A percentile compares a stretch with the other conserved stretches of the same genome.
Conservation (phyloP, 148 eudicot species). For the Chenopodium quinoa region DNA sequence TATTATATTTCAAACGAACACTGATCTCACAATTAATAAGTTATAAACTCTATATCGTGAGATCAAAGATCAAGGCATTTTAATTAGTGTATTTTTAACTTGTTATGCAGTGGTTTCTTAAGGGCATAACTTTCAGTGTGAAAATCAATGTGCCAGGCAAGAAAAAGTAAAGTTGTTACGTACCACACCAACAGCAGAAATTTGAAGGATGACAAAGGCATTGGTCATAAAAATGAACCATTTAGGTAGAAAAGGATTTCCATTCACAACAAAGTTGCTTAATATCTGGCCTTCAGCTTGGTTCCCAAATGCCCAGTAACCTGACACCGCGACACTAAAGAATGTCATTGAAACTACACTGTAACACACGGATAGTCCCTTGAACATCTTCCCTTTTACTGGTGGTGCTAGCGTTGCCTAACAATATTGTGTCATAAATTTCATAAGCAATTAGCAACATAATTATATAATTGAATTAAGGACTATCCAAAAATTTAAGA, state of each 20-base stretch:
- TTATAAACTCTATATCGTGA: no score
- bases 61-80: no score
- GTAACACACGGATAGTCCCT: slow-evolving; percentile 71
- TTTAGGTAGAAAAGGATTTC: slow-evolving; percentile 50
- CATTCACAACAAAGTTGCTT: slow-evolving; percentile 48
- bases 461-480: no score
- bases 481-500: no score
- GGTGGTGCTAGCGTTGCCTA: slow-evolving; percentile 91
- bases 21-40: no score
- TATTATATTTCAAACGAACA: no score
- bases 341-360: slow-evolving; percentile 48
- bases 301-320: slow-evolving; percentile 94
- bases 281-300: slow-evolving; percentile 51
- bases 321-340: slow-evolving; percentile 72
- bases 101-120: no score
- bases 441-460: background rate
- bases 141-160: background rate
- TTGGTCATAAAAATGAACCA: slow-evolving; percentile 60
- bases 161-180: background rate
- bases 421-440: background rate
- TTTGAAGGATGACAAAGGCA: slow-evolving; percentile 64
- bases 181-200: slow-evolving; percentile 84
- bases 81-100: no score
- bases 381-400: slow-evolving; percentile 88
- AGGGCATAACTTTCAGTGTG: background rate